These are phyloP conservation scores for Fusarium sp. DNA, from an alignment of 2,329 filamentous ascomycete species.

Conservation along the genomic window DNA sequence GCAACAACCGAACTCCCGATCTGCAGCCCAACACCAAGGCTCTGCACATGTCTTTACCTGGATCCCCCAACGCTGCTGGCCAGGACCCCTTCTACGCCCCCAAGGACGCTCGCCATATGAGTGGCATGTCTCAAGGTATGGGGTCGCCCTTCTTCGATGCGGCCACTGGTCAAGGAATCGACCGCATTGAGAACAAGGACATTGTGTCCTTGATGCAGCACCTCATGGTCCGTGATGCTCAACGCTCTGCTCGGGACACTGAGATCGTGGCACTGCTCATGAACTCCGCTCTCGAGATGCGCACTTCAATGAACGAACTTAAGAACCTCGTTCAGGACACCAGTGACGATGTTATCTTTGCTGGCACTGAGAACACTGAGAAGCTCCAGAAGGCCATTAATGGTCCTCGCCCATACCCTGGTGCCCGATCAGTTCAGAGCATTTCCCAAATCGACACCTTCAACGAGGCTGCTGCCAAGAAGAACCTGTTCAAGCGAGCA, in stretches of 20 bases:
- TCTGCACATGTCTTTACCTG: conserved; percentile 58
- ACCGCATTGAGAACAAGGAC: conserved; percentile 94
- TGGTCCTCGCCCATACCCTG: conserved; percentile 86
- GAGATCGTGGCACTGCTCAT: conserved; percentile 96
- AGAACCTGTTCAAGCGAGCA: conserved; percentile 94
- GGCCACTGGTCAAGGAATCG: conserved; percentile 86
- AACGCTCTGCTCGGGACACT: conserved; percentile 94
- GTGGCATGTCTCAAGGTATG: conserved; percentile 93
- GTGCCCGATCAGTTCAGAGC: conserved; percentile 70
- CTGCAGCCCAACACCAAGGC: conserved; percentile 67
- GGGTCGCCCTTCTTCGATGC: conserved; percentile 90
- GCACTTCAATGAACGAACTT: conserved; percentile 94
- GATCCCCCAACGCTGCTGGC: conserved; percentile 60
- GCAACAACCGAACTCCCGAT: conserved; percentile 67
- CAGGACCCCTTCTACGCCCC: conserved; percentile 76
- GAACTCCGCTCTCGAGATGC: conserved; percentile 94
- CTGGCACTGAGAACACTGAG: conserved; percentile 88
- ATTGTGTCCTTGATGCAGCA: conserved; percentile 99
- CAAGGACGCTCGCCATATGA: conserved; percentile 74
- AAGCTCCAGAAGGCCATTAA: conserved; percentile 84
- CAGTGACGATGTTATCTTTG: conserved; percentile 84
- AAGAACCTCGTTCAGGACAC: conserved; percentile 92
- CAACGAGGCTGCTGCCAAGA: conserved; percentile 77
- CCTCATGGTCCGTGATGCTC: conserved; percentile 94
- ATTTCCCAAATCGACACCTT: conserved; percentile 66